These are phyloP conservation scores for Phyllosticta citrichinensis DNA, from an alignment of 2,329 filamentous ascomycete species.

Conservation along the genomic window DNA sequence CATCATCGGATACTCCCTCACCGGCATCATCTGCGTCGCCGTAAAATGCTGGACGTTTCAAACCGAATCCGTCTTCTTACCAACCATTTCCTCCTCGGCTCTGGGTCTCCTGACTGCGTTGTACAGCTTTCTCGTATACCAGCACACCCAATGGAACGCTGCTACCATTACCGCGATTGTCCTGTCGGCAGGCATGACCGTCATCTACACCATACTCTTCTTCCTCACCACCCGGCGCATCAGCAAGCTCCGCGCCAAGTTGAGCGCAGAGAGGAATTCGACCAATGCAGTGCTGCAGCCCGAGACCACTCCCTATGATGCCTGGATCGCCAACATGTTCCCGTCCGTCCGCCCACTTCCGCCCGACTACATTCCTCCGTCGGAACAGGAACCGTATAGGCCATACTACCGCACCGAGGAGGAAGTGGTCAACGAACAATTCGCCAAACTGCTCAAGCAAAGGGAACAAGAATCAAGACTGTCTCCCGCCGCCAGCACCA, in stretches of 20 bases:
- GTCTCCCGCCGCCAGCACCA: conserved; percentile 24
- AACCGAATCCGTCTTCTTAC: conserved; percentile 38
- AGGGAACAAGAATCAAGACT: conserved; percentile 25
- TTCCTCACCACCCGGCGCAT: conserved; percentile 34
- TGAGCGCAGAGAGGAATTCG: conserved; percentile 9
- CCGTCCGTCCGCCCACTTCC: conserved; percentile 20
- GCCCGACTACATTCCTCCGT: conserved; percentile 3
- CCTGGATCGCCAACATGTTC: conserved; percentile 39
- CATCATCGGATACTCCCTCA: conserved; percentile 39
- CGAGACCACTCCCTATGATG: conserved; percentile 33
- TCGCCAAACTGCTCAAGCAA: conserved; percentile 36
- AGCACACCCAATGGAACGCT: conserved; percentile 32
- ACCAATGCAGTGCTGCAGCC: conserved; percentile 20
- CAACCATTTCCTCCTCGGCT: conserved; percentile 33
- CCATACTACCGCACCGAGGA: conserved; percentile 31
- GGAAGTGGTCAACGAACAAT: conserved; percentile 41
- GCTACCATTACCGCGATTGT: conserved; percentile 36
- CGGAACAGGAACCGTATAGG: neutral
- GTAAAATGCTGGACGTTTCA: conserved; percentile 38
- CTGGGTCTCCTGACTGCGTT: conserved; percentile 39
- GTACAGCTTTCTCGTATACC: conserved; percentile 37
- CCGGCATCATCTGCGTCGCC: conserved; percentile 37
- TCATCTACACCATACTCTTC: conserved; percentile 33
- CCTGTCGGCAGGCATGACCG: conserved; percentile 27
- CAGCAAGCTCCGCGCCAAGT: conserved; percentile 18